phyloP scores from a whole-genome alignment of 345 rosid genomes.

The Barbarea vulgaris region DNA sequence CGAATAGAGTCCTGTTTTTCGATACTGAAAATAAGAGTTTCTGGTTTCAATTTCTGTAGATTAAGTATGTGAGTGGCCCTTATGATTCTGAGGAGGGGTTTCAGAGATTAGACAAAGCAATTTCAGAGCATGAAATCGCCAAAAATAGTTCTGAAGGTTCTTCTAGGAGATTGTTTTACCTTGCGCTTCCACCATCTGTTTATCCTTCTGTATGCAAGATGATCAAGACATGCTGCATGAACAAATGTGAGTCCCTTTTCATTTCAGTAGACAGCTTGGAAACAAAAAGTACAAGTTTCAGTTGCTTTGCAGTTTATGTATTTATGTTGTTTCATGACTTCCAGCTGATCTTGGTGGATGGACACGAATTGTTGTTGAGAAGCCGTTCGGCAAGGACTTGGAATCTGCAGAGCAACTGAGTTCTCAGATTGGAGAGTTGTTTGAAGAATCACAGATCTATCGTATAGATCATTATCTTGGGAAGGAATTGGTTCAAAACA shows the following conservation, averaged over 20 bases:
- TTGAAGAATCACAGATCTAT: slow-evolving; percentile 44
- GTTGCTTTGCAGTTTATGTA: neutral
- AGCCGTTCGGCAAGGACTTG: slow-evolving; percentile 94
- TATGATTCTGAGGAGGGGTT: slow-evolving; percentile 90
- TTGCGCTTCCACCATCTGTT: slow-evolving; percentile 97
- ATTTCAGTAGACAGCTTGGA: neutral
- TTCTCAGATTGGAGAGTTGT: slow-evolving; percentile 43
- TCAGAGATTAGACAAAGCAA: slow-evolving; percentile 64
- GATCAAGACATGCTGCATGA: slow-evolving; percentile 88
- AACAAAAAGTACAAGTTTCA: slow-evolving; percentile 2
- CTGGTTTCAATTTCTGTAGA: slow-evolving; percentile 49
- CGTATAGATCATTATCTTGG: slow-evolving; percentile 98
- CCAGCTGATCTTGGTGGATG: slow-evolving; percentile 98
- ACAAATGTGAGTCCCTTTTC: slow-evolving; percentile 66
- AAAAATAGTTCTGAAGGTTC: slow-evolving; percentile 80
- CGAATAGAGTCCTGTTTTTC: neutral
- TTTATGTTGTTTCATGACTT: slow-evolving; percentile 6
- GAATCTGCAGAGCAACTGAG: slow-evolving; percentile 49
- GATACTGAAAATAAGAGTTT: neutral
- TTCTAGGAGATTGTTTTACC: slow-evolving; percentile 85
- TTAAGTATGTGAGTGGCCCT: slow-evolving; percentile 90
- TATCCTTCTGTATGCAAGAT: slow-evolving; percentile 95
- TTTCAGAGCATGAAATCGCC: slow-evolving; percentile 68
- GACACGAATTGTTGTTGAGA: slow-evolving; percentile 98
- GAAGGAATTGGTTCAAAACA: slow-evolving; percentile 94